phyloP scores from a whole-genome alignment of 805 yeast genomes.

The Pachysolen tannophilus region DNA sequence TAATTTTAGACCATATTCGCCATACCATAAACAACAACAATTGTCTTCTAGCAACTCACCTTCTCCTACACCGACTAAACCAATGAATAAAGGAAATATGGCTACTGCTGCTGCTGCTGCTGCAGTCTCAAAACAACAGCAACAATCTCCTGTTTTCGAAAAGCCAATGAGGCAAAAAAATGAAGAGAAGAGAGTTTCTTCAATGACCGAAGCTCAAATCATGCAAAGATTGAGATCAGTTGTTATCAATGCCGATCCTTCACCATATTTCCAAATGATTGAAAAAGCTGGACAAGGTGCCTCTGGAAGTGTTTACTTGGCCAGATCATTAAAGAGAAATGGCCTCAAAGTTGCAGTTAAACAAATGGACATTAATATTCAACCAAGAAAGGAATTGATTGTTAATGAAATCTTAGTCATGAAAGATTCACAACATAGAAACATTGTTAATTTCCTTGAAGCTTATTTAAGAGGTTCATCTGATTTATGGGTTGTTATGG shows the following conservation, averaged over 20 bases:
- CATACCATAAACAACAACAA: constrained; percentile 6
- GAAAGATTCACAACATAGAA: constrained; percentile 92
- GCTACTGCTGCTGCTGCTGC: constrained; percentile 30
- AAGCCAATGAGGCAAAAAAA: constrained; percentile 15
- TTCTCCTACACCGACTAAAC: constrained; percentile 17
- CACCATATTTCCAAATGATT: constrained; percentile 65
- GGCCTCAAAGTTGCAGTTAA: constrained; percentile 84
- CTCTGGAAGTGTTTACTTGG: constrained; percentile 88
- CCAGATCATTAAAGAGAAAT: constrained; percentile 49
- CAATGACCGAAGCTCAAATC: constrained; percentile 81
- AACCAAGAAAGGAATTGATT: constrained; percentile 90
- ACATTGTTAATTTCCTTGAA: constrained; percentile 91
- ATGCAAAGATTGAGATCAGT: constrained; percentile 76
- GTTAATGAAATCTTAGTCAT: constrained; percentile 94
- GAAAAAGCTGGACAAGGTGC: constrained; percentile 98
- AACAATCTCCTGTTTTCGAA: background rate
- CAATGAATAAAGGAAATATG: no score
- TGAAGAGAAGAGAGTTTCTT: constrained; percentile 45
- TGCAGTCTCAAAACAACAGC: constrained; percentile 15
- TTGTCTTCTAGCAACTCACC: constrained; percentile 4
- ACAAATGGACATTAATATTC: constrained; percentile 87
- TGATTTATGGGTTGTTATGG: constrained; percentile 99
- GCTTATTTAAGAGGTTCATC: constrained; percentile 72
- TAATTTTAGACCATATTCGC: no score
- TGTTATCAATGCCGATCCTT: constrained; percentile 81